Evolutionary conservation across 1,284 basidiomycete genomes (phyloP).

Genomic region (Melampsora americana): DNA sequence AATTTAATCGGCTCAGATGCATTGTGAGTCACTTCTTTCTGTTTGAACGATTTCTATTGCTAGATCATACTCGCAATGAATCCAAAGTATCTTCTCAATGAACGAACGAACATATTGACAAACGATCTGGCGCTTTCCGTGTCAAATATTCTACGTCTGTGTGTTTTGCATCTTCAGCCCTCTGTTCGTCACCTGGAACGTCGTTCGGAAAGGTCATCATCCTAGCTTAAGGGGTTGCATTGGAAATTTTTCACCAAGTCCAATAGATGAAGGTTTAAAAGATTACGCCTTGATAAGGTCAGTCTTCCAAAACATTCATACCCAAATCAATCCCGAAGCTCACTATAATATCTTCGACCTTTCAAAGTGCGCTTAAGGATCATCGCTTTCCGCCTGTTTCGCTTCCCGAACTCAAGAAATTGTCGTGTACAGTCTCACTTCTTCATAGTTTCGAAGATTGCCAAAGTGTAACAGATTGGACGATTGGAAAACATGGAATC

Average conservation of each 20-base stretch:
- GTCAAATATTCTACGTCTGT: constrained; percentile 30
- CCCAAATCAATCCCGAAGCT: neutral
- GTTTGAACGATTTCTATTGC: too few relatives aligned
- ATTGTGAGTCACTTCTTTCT: constrained; percentile 12
- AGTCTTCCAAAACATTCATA: constrained; percentile 23
- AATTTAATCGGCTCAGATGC: constrained; percentile 19
- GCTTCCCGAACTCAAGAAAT: constrained; percentile 67
- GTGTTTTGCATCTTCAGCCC: constrained; percentile 62
- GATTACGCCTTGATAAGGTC: constrained; percentile 85
- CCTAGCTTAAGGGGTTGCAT: constrained; percentile 85
- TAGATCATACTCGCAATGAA: neutral
- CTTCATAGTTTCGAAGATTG: constrained; percentile 88
- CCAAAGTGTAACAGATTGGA: constrained; percentile 83
- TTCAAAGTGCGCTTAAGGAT: constrained; percentile 58
- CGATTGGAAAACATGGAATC: constrained; percentile 85
- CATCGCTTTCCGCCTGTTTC: constrained; percentile 65
- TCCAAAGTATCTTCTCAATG: neutral
- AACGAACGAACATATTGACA: neutral
- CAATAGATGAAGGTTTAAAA: constrained; percentile 70
- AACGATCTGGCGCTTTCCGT: neutral
- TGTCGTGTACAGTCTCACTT: constrained; percentile 87
- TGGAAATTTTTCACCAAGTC: constrained; percentile 79
- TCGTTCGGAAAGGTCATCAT: constrained; percentile 58
- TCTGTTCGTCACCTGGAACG: constrained; percentile 94
- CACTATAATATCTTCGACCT: constrained; percentile 56